A percentile compares a stretch with the other conserved stretches of the same genome.
Evolutionary conservation across 108 stramenopile species (phyloP).

Genomic region (Chaetoceros muelleri): DNA sequence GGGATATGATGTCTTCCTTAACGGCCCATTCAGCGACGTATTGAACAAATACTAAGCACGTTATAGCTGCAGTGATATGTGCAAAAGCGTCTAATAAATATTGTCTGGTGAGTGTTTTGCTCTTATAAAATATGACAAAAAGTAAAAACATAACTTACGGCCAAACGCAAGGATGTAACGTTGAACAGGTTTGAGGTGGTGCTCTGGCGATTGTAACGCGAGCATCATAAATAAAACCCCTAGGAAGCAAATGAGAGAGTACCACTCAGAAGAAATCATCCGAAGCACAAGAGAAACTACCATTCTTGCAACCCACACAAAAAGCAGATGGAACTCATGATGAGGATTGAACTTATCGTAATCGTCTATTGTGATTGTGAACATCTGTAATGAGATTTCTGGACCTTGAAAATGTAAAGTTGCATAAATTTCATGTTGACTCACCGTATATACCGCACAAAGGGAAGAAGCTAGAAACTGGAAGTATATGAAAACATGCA

Average conservation of each 20-base stretch:
- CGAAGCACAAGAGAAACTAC: conserved; percentile 17
- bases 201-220: neutral
- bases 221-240: conserved; percentile 4
- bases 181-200: neutral
- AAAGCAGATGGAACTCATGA: conserved; percentile 10
- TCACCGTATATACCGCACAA: conserved; percentile 43
- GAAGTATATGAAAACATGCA: no score
- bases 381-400: neutral
- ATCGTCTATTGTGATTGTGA: conserved; percentile 10
- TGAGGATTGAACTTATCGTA: conserved; percentile 26
- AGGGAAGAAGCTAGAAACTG: conserved; percentile 42
- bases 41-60: conserved; percentile 36
- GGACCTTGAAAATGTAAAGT: neutral
- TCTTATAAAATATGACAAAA: conserved; percentile 22
- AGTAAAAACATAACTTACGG: conserved; percentile 3
- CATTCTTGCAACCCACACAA: conserved; percentile 16
- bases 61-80: conserved; percentile 27
- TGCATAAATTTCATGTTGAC: conserved; percentile 1
- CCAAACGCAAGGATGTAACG: neutral
- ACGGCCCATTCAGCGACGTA: conserved; percentile 35
- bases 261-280: conserved; percentile 28
- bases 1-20: conserved; percentile 23
- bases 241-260: conserved; percentile 23
- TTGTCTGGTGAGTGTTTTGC: conserved; percentile 16
- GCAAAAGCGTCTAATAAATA: conserved; percentile 19